Conservation (phyloP, 768 basidiomycete species). For the Leccinellum rugosiceps region DNA sequence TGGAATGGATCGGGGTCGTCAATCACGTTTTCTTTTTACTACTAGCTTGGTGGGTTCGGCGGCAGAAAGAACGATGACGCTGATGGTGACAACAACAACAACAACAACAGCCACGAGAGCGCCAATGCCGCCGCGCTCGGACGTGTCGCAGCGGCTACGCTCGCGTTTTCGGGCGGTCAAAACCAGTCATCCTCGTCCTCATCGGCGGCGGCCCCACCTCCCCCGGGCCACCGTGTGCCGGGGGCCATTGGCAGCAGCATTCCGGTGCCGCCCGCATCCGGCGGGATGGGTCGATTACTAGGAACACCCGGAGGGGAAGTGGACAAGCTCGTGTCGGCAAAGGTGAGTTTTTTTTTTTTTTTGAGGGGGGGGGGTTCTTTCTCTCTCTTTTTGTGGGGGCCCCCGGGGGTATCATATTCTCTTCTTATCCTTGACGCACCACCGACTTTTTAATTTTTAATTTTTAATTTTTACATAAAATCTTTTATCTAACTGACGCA, state of each 20-base stretch:
- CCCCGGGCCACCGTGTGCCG: no score
- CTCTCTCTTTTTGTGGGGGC: no score
- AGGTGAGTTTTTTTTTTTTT: constrained; percentile 11
- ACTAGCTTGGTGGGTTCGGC: no score
- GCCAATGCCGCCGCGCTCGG: constrained; percentile 36
- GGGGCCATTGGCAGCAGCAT: background rate
- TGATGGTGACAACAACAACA: background rate
- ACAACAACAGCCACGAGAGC: background rate
- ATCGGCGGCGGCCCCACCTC: background rate
- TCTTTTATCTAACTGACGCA: no score
- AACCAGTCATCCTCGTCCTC: background rate
- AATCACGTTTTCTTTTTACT: no score
- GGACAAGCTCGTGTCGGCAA: constrained; percentile 27
- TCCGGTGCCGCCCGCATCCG: no score
- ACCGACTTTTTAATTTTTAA: no score
- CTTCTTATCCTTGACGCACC: no score
- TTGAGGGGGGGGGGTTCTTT: no score
- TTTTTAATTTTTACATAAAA: no score
- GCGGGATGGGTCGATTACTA: background rate
- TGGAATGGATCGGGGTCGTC: no score
- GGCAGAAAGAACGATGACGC: background rate
- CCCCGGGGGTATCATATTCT: no score
- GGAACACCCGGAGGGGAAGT: constrained; percentile 17
- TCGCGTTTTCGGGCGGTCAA: constrained; percentile 38
- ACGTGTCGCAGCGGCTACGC: constrained; percentile 55